These are phyloP conservation scores for Neocallimastix lanati DNA, from an alignment of 192 early-diverging fungal genomes.

Conservation along the genomic window DNA sequence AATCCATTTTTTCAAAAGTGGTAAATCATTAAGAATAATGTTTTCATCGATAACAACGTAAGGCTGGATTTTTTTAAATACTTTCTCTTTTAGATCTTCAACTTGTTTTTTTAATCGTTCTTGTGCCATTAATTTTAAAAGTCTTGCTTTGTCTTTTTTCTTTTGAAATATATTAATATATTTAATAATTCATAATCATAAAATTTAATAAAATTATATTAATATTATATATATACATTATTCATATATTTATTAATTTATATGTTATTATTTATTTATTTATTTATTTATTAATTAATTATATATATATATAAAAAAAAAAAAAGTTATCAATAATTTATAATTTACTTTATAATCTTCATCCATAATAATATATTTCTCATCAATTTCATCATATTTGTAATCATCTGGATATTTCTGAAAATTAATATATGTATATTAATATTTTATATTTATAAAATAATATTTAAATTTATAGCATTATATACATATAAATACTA, in stretches of 20 bases:
- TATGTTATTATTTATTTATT: too few relatives aligned
- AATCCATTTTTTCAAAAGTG: background rate
- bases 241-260: too few relatives aligned
- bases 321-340: too few relatives aligned
- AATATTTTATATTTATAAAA: too few relatives aligned
- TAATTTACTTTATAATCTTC: background rate
- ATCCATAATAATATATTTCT: background rate
- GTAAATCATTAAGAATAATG: background rate
- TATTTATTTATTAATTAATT: too few relatives aligned
- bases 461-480: too few relatives aligned
- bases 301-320: too few relatives aligned
- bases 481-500: too few relatives aligned
- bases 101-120: background rate
- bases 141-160: background rate
- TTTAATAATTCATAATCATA: too few relatives aligned
- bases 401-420: background rate
- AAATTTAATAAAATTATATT: too few relatives aligned
- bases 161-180: background rate
- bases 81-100: background rate
- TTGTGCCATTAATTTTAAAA: background rate
- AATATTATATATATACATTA: too few relatives aligned
- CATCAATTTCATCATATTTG: background rate
- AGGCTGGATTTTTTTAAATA: background rate
- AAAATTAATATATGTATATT: too few relatives aligned
- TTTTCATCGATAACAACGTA: background rate